Conservation (phyloP, 148 eudicot genomes). For the Agrostemma githago region DNA sequence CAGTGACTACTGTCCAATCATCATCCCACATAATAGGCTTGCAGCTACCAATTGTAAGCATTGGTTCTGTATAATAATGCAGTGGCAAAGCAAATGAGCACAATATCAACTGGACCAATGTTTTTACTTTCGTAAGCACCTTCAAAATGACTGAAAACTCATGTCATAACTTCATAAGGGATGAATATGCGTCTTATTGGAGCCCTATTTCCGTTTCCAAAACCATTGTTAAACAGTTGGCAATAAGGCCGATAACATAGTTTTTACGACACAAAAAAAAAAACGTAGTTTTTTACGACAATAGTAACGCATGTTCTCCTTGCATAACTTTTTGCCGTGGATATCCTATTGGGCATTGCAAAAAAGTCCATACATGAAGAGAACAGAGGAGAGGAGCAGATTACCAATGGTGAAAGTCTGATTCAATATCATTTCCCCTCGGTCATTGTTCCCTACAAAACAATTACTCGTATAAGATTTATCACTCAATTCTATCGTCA, state of each 20-base stretch:
- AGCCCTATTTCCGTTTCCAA: neutral
- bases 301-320: too few species aligned
- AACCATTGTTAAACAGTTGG: too few species aligned
- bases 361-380: neutral
- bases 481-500: conserved; percentile 10
- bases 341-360: neutral
- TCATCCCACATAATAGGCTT: conserved; percentile 88
- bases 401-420: conserved; percentile 97
- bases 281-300: too few species aligned
- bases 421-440: conserved; percentile 79
- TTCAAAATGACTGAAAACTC: neutral
- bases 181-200: neutral
- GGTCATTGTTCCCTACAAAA: conserved; percentile 64
- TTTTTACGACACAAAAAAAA: too few species aligned
- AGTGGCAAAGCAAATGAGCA: neutral
- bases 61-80: conserved; percentile 62
- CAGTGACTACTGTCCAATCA: conserved; percentile 89
- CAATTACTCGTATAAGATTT: neutral
- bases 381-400: neutral
- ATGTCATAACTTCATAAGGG: neutral
- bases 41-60: conserved; percentile 85
- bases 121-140: neutral
- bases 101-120: neutral
- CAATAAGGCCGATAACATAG: neutral
- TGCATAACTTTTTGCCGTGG: too few species aligned